Percentiles rank a stretch among this genome's conserved stretches.
These are phyloP conservation scores for Combretum micranthum DNA, from an alignment of 345 rosid genomes.

Conservation along the genomic window DNA sequence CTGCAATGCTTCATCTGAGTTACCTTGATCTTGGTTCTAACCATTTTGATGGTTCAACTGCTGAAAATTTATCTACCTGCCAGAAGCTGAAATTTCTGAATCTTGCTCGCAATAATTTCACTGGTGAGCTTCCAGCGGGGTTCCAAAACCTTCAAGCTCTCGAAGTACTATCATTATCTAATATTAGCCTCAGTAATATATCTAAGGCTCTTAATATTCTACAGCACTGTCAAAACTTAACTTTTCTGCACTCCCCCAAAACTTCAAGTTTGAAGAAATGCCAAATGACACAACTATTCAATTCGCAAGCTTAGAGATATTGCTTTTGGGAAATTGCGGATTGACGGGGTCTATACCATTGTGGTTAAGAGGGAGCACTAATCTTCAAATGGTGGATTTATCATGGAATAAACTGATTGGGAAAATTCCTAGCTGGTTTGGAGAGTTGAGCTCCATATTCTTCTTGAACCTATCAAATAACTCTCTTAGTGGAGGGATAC, in stretches of 20 bases:
- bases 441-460: conserved; percentile 8
- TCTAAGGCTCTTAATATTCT: conserved; percentile 14
- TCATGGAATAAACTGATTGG: conserved; percentile 16
- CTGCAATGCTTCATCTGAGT: conserved; percentile 18
- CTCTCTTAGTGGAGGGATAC: conserved; percentile 11
- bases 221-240: conserved; percentile 19
- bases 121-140: conserved; percentile 10
- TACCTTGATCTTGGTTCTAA: conserved; percentile 16
- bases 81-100: conserved; percentile 4
- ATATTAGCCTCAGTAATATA: conserved; percentile 5
- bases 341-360: conserved; percentile 9
- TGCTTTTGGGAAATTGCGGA: not conserved
- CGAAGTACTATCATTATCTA: conserved; percentile 13
- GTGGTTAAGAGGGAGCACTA: conserved; percentile 12
- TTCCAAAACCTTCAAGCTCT: conserved; percentile 24
- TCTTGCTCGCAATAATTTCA: conserved; percentile 11
- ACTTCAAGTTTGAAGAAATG: conserved; percentile 10
- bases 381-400: conserved; percentile 13
- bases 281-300: conserved; percentile 3
- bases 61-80: conserved; percentile 19
- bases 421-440: conserved; percentile 10
- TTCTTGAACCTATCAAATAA: conserved; percentile 14
- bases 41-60: conserved; percentile 12
- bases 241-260: not conserved
- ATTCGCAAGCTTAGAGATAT: conserved; percentile 4